A percentile compares a stretch with the other conserved stretches of the same genome.
Conservation (phyloP, 1,284 basidiomycete species). For the Cryptococcus sp. region DNA sequence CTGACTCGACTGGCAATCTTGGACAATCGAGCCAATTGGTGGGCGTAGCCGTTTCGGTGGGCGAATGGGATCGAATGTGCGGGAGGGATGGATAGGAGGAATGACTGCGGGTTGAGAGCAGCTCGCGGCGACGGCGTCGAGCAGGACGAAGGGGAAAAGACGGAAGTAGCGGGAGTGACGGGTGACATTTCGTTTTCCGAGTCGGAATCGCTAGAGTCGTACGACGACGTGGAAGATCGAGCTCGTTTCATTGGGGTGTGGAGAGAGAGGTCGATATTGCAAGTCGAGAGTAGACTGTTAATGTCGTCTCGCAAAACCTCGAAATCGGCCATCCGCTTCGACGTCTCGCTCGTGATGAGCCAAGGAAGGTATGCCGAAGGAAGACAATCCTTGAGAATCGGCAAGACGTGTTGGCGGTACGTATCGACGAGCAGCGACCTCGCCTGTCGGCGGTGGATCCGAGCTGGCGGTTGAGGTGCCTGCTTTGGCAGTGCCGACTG, state of each 20-base stretch:
- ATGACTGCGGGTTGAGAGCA: slow-evolving; percentile 20
- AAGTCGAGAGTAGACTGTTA: slow-evolving; percentile 17
- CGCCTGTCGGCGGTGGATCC: slow-evolving; percentile 61
- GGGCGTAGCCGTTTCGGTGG: slow-evolving; percentile 30
- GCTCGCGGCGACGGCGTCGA: slow-evolving; percentile 8
- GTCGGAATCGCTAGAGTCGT: slow-evolving; percentile 6
- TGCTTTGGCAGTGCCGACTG: slow-evolving; percentile 3
- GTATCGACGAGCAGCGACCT: slow-evolving; percentile 69
- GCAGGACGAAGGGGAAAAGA: slow-evolving; percentile 22
- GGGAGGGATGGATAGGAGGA: slow-evolving; percentile 38
- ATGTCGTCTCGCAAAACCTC: slow-evolving; percentile 27
- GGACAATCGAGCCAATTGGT: slow-evolving; percentile 31
- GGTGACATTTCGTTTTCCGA: slow-evolving; percentile 16
- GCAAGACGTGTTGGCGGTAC: slow-evolving; percentile 62
- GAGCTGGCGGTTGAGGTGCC: slow-evolving; percentile 41
- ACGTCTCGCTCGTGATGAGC: slow-evolving; percentile 36
- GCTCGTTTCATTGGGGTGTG: slow-evolving; percentile 11
- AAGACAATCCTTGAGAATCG: slow-evolving; percentile 46
- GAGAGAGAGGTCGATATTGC: slow-evolving; percentile 20
- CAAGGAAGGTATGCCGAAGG: slow-evolving; percentile 41
- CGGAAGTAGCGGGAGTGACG: slow-evolving; percentile 31
- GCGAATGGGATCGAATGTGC: slow-evolving; percentile 29
- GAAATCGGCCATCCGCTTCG: slow-evolving; percentile 30
- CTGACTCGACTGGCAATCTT: slow-evolving; percentile 31
- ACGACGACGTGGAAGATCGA: slow-evolving; percentile 15